Conservation (phyloP, 2,329 filamentous ascomycete genomes). For the Penicillium sp. region DNA sequence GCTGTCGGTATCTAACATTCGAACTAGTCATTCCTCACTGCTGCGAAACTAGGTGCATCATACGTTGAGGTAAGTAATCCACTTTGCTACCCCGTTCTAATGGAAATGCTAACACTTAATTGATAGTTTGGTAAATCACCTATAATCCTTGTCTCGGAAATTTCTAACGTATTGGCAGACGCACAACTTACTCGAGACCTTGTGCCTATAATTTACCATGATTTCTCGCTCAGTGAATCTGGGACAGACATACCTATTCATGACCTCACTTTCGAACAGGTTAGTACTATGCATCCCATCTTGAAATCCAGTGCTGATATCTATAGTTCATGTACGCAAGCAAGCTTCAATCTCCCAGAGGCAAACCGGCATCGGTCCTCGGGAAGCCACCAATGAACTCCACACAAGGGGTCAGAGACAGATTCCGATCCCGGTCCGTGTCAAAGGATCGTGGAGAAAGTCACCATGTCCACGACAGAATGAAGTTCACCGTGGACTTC, state of each 20-base stretch:
- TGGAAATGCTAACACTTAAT: not conserved
- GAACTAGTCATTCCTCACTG: conserved; percentile 37
- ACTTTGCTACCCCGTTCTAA: not conserved
- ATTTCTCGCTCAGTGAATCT: conserved; percentile 47
- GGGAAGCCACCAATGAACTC: not conserved
- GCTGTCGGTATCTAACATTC: not conserved
- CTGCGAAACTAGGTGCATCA: conserved; percentile 36
- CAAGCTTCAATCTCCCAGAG: conserved; percentile 19
- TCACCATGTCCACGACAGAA: conserved; percentile 20
- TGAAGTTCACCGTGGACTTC: conserved; percentile 45
- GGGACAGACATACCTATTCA: conserved; percentile 47
- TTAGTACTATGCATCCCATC: conserved; percentile 6
- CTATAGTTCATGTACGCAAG: conserved; percentile 34
- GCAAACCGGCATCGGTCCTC: conserved; percentile 6
- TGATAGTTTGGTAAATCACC: conserved; percentile 8
- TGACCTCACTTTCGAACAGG: conserved; percentile 42
- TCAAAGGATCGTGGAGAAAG: conserved; percentile 12
- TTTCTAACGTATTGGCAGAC: conserved; percentile 28
- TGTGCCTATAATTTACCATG: conserved; percentile 46
- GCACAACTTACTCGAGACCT: conserved; percentile 47
- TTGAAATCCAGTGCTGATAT: conserved; percentile 1
- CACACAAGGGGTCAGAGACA: not conserved
- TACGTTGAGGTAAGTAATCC: conserved; percentile 35
- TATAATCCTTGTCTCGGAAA: not conserved
- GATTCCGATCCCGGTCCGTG: conserved; percentile 25